phyloP scores from a whole-genome alignment of 257 asterid species.

The Vinca minor region DNA sequence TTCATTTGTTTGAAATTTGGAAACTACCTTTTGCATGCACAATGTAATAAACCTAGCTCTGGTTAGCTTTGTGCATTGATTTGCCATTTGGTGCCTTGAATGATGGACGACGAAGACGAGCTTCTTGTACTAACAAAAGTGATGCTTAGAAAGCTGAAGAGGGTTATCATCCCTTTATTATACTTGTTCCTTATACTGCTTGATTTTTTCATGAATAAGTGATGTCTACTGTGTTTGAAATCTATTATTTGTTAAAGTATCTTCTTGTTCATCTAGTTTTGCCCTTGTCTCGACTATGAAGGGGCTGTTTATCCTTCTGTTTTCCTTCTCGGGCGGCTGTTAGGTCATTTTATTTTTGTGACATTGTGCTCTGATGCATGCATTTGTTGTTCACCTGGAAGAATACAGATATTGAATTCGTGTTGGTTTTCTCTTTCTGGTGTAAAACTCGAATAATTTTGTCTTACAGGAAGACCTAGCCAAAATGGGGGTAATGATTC shows the following conservation, averaged over 20 bases:
- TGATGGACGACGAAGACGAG: neutral
- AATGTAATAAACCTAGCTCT: neutral
- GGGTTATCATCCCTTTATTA: neutral
- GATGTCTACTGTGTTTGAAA: neutral
- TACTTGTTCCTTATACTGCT: neutral
- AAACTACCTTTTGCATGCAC: neutral
- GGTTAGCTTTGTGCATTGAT: neutral
- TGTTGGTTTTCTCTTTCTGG: neutral
- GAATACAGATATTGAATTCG: neutral
- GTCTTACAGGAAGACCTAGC: conserved; percentile 79
- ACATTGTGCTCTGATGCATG: no score
- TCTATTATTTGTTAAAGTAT: neutral
- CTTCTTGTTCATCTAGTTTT: neutral
- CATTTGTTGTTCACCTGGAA: neutral
- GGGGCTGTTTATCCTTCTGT: neutral
- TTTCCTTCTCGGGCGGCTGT: neutral
- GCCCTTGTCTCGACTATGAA: neutral
- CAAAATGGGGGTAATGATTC: conserved; percentile 84
- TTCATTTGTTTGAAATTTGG: neutral
- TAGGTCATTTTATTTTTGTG: no score
- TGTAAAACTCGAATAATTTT: neutral
- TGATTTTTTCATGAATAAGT: neutral
- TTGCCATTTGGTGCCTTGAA: neutral
- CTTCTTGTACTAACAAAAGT: neutral
- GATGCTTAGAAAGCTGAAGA: neutral